phyloP scores from a whole-genome alignment of 306 rosid species.

The Cucurbita moschata region DNA sequence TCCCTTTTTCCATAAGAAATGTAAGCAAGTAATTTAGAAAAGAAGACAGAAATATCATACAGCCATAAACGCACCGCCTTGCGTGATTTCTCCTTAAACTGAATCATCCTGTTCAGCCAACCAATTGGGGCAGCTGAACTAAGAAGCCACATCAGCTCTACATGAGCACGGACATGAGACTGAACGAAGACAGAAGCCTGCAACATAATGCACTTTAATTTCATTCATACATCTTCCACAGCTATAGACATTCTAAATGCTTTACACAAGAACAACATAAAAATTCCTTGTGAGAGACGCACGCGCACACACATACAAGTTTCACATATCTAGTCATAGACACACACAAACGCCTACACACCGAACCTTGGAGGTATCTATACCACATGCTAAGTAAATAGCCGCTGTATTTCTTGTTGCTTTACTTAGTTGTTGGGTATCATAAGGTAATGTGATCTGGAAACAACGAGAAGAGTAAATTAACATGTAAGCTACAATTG shows the following conservation, averaged over 20 bases:
- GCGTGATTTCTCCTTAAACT: constrained; percentile 93
- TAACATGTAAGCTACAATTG: not conserved
- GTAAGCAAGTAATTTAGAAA: not conserved
- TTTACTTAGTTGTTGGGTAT: constrained; percentile 45
- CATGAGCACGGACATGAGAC: constrained; percentile 96
- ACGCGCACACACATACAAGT: not conserved
- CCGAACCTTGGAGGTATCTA: constrained; percentile 75
- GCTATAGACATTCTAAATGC: constrained; percentile 8
- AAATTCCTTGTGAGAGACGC: not conserved
- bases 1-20: not conserved
- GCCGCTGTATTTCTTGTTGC: constrained; percentile 91
- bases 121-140: constrained; percentile 86
- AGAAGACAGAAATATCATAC: constrained; percentile 24
- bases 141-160: constrained; percentile 87
- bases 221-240: not conserved
- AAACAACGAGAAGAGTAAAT: constrained; percentile 5
- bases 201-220: not conserved
- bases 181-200: constrained; percentile 95
- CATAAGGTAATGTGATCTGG: constrained; percentile 86
- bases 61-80: constrained; percentile 79
- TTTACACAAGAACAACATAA: not conserved
- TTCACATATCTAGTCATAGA: not conserved
- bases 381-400: constrained; percentile 89
- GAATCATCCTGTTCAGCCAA: constrained; percentile 90
- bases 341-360: constrained; percentile 5